Conservation (phyloP, 768 basidiomycete species). For the Phylloporus sp. region DNA sequence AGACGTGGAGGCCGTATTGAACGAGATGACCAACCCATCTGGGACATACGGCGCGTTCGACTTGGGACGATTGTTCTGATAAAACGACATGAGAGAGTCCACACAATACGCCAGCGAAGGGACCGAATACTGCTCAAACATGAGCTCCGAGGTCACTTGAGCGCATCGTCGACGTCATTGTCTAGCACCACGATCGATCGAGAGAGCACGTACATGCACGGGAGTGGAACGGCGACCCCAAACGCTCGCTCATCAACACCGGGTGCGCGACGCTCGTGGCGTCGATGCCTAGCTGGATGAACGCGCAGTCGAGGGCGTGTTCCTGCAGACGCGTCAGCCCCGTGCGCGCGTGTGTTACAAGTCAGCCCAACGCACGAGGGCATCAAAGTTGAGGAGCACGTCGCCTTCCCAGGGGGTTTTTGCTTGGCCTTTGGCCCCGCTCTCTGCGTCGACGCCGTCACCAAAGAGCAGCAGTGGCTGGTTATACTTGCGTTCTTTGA, state of each 20-base stretch:
- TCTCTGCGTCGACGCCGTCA: slow-evolving; percentile 81
- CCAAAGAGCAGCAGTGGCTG: slow-evolving; percentile 85
- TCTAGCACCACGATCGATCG: background rate
- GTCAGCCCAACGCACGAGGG: slow-evolving; percentile 61
- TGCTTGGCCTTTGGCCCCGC: slow-evolving; percentile 72
- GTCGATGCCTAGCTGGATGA: slow-evolving; percentile 83
- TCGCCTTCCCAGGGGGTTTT: slow-evolving; percentile 93
- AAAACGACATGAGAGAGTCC: slow-evolving; percentile 91
- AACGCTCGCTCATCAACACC: slow-evolving; percentile 88
- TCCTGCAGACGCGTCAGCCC: slow-evolving; percentile 56
- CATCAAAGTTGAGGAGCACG: slow-evolving; percentile 86
- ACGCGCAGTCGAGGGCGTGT: slow-evolving; percentile 89
- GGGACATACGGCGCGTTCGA: slow-evolving; percentile 38
- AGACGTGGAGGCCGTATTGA: slow-evolving; percentile 89
- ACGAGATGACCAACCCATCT: slow-evolving; percentile 85
- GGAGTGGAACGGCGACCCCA: slow-evolving; percentile 86
- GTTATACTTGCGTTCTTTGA: slow-evolving; percentile 85
- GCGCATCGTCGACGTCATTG: background rate
- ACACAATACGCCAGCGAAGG: slow-evolving; percentile 85
- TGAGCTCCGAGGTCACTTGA: slow-evolving; percentile 89
- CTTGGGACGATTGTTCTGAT: slow-evolving; percentile 57
- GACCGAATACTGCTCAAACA: slow-evolving; percentile 90
- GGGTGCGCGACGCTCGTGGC: slow-evolving; percentile 77
- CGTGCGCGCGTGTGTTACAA: background rate
- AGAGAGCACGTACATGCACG: slow-evolving; percentile 64